A percentile compares a stretch with the other conserved stretches of the same genome.
phyloP scores from a whole-genome alignment of 495 filamentous ascomycete genomes.

The Chlorociboria aeruginascens region DNA sequence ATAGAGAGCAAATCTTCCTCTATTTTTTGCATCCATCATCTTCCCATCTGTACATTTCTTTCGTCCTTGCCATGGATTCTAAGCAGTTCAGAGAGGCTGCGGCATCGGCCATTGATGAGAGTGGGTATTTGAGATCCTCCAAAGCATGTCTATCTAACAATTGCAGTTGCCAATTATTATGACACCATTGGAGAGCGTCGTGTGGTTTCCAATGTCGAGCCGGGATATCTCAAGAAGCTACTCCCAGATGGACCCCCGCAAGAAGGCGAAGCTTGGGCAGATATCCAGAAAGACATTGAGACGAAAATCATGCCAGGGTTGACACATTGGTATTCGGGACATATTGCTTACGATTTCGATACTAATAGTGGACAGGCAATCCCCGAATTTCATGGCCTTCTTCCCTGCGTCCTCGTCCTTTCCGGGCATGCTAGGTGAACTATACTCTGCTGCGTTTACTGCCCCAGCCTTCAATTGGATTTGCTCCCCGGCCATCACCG shows the following conservation, averaged over 20 bases:
- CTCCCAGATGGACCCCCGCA: slow-evolving; percentile 64
- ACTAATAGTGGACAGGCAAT: slow-evolving; percentile 39
- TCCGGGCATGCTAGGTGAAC: slow-evolving; percentile 83
- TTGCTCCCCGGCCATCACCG: slow-evolving; percentile 88
- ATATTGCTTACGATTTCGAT: not conserved
- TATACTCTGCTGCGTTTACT: slow-evolving; percentile 81
- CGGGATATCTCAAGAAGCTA: slow-evolving; percentile 75
- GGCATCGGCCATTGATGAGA: slow-evolving; percentile 72
- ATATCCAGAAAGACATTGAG: slow-evolving; percentile 79
- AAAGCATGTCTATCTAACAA: not conserved
- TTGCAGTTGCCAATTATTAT: slow-evolving; percentile 69
- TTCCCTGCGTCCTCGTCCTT: slow-evolving; percentile 76
- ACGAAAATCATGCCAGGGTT: slow-evolving; percentile 84
- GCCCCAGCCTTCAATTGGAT: slow-evolving; percentile 96
- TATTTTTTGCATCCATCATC: too few relatives aligned
- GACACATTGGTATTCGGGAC: slow-evolving; percentile 65
- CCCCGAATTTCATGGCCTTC: slow-evolving; percentile 94
- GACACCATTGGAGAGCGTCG: slow-evolving; percentile 56
- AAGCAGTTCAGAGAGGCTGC: slow-evolving; percentile 73
- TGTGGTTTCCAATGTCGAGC: slow-evolving; percentile 68
- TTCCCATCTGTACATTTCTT: too few relatives aligned
- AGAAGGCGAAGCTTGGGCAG: slow-evolving; percentile 62
- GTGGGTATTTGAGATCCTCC: slow-evolving; percentile 34
- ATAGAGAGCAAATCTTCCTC: too few relatives aligned
- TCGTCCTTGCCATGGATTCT: slow-evolving; percentile 52